Base-by-base conservation (phyloP, 2,329 filamentous ascomycete genomes). In the Cordyceps cateniannulata region DNA sequence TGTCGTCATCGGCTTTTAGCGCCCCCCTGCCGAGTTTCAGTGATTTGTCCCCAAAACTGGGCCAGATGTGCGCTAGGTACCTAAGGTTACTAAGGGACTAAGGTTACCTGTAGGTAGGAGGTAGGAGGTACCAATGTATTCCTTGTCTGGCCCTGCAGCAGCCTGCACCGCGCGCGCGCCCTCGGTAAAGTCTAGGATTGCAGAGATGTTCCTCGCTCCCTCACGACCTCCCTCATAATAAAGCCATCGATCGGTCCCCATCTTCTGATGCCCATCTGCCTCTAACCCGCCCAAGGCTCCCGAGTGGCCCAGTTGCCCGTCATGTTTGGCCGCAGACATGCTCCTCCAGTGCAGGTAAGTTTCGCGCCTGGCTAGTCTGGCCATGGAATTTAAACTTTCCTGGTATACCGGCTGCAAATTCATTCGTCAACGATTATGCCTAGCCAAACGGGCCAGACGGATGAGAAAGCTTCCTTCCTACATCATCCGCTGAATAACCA, bases 321-420 rank as follows among this genome's bases (percentile, higher is more conserved):
- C 49, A 66, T 66, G 65, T 65, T 66, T 65, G 64, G 63, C 42
- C 65, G 63, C 45, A 60, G 63, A 49, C 65, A 61, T 45, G 61
- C 59, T 50, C 45, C 65, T 12, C 61, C 61, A 38, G 45, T 62
- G 47, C 61, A 61, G 63, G 65, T 66, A 66, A 56, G 65, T 66
- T 62, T 38, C 52, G 44, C 48, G 29, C 29, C 42, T 40, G 32
- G 35, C 44, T 32, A 40, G 50, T 42, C 52, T 42, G n/a, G 35
- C 22, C 6, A 9, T 47, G 45, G 24, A 24, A 44, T 48, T 60
- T 54, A 60, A 49, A 32, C 50, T 60, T 60, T 60, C 40, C 35
- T 54, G 42, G 27, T 47, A 10, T n/a, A 54, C 32, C 29, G 42
- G 50, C 50, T 52, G 20, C 58, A 4, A n/a, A 42, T 48, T 48